Evolutionary conservation across 129 eudicot genomes (phyloP).

Genomic region (Pittosporum tobira): DNA sequence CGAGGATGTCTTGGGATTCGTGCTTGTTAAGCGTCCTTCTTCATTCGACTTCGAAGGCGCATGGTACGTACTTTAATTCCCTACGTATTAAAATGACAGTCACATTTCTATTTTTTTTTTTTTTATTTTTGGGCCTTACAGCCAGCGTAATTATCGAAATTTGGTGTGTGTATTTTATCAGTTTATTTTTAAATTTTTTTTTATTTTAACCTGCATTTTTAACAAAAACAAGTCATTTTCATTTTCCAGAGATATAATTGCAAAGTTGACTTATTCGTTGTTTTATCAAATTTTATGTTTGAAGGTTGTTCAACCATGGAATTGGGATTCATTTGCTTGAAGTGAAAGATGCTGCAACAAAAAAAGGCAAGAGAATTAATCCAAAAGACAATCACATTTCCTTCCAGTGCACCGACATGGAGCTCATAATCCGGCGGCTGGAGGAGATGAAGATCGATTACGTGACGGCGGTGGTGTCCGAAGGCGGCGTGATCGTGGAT

Average conservation of each 20-base stretch:
- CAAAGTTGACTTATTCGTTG: not conserved
- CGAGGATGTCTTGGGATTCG: constrained; percentile 51
- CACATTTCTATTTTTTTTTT: not conserved
- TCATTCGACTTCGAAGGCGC: constrained; percentile 85
- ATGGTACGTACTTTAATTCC: constrained; percentile 32
- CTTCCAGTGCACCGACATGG: constrained; percentile 64
- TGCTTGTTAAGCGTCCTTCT: constrained; percentile 56
- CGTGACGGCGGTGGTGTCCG: constrained; percentile 48
- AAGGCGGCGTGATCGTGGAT: constrained; percentile 63
- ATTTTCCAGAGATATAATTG: not conserved
- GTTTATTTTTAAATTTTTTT: no score
- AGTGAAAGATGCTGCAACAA: constrained; percentile 32
- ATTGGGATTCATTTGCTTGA: constrained; percentile 73
- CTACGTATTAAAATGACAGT: not conserved
- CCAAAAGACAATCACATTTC: constrained; percentile 87
- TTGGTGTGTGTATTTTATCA: no score
- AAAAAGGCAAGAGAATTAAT: constrained; percentile 37
- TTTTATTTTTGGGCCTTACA: no score
- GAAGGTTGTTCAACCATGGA: constrained; percentile 70
- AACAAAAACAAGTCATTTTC: no score
- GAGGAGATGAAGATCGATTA: constrained; percentile 46
- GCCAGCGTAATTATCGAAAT: no score
- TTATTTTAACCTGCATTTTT: no score
- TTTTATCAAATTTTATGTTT: no score
- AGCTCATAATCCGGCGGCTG: constrained; percentile 32